A percentile compares a stretch with the other conserved stretches of the same genome.
Evolutionary conservation across 139 green algal species (phyloP).

Genomic region (Diplosphaera chodatii): DNA sequence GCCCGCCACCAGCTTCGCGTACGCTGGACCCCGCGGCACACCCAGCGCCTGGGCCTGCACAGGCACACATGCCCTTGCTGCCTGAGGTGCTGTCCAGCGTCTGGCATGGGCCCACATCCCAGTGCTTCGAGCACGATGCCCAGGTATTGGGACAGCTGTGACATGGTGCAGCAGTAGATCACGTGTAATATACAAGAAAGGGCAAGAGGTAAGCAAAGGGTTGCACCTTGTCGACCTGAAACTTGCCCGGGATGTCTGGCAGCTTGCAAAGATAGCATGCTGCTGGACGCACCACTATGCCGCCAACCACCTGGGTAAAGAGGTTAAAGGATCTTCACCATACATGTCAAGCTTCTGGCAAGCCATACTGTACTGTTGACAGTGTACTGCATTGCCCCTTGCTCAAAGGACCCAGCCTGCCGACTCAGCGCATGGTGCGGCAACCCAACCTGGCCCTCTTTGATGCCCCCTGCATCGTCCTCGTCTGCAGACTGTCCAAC

Average conservation of each 20-base stretch:
- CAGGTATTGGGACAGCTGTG: no score
- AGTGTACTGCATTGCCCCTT: no score
- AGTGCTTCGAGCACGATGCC: no score
- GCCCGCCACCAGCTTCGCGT: slow-evolving; percentile 68
- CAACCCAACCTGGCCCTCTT: not conserved
- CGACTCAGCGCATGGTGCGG: no score
- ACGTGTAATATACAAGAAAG: no score
- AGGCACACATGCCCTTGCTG: no score
- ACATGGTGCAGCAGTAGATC: no score
- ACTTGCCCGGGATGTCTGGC: slow-evolving; percentile 73
- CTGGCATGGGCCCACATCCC: no score
- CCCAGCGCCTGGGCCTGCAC: slow-evolving; percentile 57
- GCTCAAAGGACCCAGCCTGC: no score
- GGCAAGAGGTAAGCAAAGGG: not conserved
- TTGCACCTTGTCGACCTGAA: slow-evolving; percentile 59
- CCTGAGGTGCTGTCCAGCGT: no score
- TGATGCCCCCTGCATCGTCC: not conserved
- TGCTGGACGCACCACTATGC: slow-evolving; percentile 14
- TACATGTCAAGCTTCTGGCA: no score
- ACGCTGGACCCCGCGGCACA: slow-evolving; percentile 59
- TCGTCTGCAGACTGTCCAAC: not conserved
- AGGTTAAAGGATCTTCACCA: not conserved
- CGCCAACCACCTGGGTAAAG: slow-evolving; percentile 7
- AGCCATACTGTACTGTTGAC: no score
- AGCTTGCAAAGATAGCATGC: slow-evolving; percentile 72